Conservation (phyloP, 345 rosid species). For the Eucalyptus pauciflora region DNA sequence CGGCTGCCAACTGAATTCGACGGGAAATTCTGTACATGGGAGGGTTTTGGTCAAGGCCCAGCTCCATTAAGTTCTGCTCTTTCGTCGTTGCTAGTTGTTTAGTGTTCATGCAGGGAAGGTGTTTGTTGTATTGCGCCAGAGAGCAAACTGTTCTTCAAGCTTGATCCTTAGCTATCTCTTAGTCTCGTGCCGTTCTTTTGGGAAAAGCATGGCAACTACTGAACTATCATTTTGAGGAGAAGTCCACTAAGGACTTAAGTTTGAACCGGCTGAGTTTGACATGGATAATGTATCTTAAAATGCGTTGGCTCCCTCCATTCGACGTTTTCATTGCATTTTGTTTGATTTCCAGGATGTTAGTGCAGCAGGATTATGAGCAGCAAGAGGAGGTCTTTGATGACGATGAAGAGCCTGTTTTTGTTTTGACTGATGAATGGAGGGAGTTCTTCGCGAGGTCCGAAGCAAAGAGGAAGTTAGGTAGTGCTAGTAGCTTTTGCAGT, state of each 20-base stretch:
- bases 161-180: not conserved
- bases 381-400: constrained; percentile 13
- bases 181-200: not conserved
- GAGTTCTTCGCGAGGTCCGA: constrained; percentile 54
- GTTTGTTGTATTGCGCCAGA: not conserved
- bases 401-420: constrained; percentile 38
- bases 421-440: constrained; percentile 53
- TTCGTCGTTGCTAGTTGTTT: not conserved
- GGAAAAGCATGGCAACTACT: not conserved
- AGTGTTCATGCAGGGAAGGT: not conserved
- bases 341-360: constrained; percentile 3
- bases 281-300: not conserved
- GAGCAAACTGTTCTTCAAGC: not conserved
- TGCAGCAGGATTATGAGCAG: constrained; percentile 8
- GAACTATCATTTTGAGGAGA: not conserved
- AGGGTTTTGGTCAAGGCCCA: not conserved
- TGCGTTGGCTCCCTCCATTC: not conserved
- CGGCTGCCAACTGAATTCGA: not conserved
- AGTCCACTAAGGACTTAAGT: not conserved
- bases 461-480: constrained; percentile 42
- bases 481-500: too few relatives aligned
- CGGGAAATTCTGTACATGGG: not conserved
- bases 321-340: not conserved
- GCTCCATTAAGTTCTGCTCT: not conserved
- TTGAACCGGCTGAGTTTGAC: not conserved